A percentile compares a stretch with the other conserved stretches of the same genome.
Evolutionary conservation across 208 protist species (phyloP).

Genomic region (Crithidia expoeki): DNA sequence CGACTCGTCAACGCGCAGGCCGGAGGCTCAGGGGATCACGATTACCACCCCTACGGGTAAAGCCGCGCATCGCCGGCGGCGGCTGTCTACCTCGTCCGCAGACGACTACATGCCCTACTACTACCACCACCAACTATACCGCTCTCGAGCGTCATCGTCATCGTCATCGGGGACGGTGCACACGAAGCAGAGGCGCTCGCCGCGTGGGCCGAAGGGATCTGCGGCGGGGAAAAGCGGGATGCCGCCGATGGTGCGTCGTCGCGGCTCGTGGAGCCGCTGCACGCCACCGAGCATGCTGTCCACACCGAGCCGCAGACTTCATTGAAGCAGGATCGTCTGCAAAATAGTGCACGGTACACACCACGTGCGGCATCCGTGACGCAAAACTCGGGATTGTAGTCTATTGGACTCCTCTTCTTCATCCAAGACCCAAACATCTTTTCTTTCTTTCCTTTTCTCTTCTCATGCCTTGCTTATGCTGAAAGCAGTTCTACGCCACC

Average conservation of each 20-base stretch:
- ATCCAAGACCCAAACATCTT: background rate
- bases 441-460: background rate
- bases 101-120: background rate
- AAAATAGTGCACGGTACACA: background rate
- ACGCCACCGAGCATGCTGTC: conserved; percentile 4
- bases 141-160: conserved; percentile 3
- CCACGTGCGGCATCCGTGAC: background rate
- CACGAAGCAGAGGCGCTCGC: background rate
- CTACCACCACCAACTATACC: background rate
- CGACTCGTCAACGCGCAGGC: background rate
- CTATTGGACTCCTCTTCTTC: too few species aligned
- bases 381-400: background rate
- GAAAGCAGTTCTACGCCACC: too few species aligned
- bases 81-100: background rate
- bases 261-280: background rate
- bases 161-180: background rate
- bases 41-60: background rate
- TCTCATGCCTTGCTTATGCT: too few species aligned
- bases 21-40: background rate
- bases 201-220: background rate
- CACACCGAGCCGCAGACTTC: background rate
- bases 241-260: background rate
- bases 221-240: background rate
- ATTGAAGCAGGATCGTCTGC: background rate
- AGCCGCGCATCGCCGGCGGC: background rate